A percentile compares a stretch with the other conserved stretches of the same genome.
phyloP scores from a whole-genome alignment of 495 filamentous ascomycete genomes.

The Aspergillus sclerotiicarbonarius region DNA sequence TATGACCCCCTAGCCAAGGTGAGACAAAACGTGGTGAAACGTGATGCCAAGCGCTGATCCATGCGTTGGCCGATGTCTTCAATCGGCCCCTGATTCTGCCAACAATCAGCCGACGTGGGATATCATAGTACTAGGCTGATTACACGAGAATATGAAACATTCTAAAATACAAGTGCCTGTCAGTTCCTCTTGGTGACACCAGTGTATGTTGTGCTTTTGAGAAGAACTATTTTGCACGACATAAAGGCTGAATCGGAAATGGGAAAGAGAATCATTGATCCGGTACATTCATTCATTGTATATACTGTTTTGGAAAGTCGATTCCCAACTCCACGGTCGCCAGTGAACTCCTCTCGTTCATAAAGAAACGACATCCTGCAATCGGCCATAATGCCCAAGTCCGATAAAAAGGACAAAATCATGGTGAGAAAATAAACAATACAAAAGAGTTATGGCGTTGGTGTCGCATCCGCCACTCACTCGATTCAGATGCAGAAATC shows the following conservation, averaged over 20 bases:
- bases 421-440: background rate
- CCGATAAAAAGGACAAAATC: background rate
- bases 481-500: too few relatives aligned
- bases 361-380: background rate
- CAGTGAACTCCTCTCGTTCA: background rate
- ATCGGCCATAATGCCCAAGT: background rate
- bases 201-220: too few relatives aligned
- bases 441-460: background rate
- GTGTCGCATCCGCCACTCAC: too few relatives aligned
- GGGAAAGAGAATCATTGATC: background rate
- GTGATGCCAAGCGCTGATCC: conserved; percentile 5
- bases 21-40: background rate
- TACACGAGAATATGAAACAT: too few relatives aligned
- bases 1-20: background rate
- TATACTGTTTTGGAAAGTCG: background rate
- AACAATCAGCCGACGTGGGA: background rate
- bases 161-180: too few relatives aligned
- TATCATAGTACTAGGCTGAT: background rate
- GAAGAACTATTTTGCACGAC: too few relatives aligned
- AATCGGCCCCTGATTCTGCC: background rate
- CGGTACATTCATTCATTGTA: background rate
- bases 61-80: background rate
- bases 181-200: too few relatives aligned
- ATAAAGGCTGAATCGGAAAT: too few relatives aligned
- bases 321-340: background rate